Conservation (phyloP, 306 rosid genomes). For the Acmispon strigosus region DNA sequence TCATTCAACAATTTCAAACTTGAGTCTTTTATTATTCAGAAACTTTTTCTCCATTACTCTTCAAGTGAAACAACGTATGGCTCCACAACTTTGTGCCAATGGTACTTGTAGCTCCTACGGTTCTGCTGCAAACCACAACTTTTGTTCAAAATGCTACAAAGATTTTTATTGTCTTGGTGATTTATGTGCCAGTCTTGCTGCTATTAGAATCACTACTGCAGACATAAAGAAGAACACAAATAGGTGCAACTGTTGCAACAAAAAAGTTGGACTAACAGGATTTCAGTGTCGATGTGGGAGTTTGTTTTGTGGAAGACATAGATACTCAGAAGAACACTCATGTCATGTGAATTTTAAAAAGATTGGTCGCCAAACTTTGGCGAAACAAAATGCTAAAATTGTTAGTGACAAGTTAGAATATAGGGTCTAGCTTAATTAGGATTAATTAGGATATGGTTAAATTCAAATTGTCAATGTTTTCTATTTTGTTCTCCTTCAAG, state of each 20-base stretch:
- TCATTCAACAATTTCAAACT: too few species aligned
- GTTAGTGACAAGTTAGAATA: background rate
- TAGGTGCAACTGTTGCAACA: conserved; percentile 29
- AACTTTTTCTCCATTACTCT: too few species aligned
- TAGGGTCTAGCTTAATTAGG: background rate
- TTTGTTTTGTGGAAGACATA: conserved; percentile 27
- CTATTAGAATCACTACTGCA: background rate
- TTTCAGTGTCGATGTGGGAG: conserved; percentile 28
- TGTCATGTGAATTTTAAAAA: conserved; percentile 16
- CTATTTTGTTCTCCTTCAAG: background rate
- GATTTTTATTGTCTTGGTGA: background rate
- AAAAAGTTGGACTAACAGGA: conserved; percentile 17
- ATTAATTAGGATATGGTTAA: too few species aligned
- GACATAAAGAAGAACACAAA: background rate
- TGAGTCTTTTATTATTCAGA: too few species aligned
- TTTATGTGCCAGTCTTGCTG: background rate
- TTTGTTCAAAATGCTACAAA: conserved; percentile 19
- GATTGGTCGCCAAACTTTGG: background rate
- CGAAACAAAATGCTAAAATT: background rate
- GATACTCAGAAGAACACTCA: conserved; percentile 17
- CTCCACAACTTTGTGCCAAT: conserved; percentile 23
- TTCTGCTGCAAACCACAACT: background rate
- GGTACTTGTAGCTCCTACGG: conserved; percentile 47
- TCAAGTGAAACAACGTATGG: background rate
- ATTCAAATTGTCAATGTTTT: too few species aligned